Base-by-base conservation (phyloP, 2,329 filamentous ascomycete species). In the Tolypocladium nubicola region DNA sequence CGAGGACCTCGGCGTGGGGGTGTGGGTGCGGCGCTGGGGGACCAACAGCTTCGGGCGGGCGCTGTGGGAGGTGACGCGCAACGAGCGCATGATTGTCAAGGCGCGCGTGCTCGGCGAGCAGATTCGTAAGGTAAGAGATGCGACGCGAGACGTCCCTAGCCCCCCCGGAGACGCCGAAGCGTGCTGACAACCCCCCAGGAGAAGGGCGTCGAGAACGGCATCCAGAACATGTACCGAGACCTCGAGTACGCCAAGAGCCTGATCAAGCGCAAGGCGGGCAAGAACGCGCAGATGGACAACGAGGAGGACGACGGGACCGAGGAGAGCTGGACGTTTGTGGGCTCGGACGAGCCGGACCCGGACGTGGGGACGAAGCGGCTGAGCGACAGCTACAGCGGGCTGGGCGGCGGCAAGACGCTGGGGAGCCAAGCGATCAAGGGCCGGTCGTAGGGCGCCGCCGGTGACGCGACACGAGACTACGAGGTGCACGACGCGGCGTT, bases 181-280 rank as follows among this genome's bases (percentile, higher is more conserved):
- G n/a, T 57, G 54, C 69, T 71, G 65, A 75, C 68, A 64, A 35
- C 33, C 37, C 35, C 58, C 58, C 61, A 95, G 88, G 93, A 99
- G 71, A 85, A 90, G 62, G 94, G 94, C 40, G 91, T 97, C n/a
- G 85, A 87, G 53, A 88, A 81, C 6, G 94, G 93, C 7, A 94
- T 97, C 61, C 89, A 96, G 71, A 89, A 85, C 59, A 89, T 99
- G 57, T 99, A 97, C 69, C 88, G 94, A 47, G 93, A 97, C 69
- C 80, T 97, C 57, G 94, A 97, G 68, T 97, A 97, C 66, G 92
- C 94, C 41, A 89, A 84, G 71, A 87, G 87, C 19, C 78, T 97
- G 50, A 88, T 96, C 69, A 89, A 88, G 71, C 82, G 76, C 58
- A 83, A 82, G 69, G 73, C 75, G 1, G 76, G 75, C 61, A 82